These are phyloP conservation scores for Cephaloascus fragrans DNA, from an alignment of 805 yeast genomes.

Conservation along the genomic window DNA sequence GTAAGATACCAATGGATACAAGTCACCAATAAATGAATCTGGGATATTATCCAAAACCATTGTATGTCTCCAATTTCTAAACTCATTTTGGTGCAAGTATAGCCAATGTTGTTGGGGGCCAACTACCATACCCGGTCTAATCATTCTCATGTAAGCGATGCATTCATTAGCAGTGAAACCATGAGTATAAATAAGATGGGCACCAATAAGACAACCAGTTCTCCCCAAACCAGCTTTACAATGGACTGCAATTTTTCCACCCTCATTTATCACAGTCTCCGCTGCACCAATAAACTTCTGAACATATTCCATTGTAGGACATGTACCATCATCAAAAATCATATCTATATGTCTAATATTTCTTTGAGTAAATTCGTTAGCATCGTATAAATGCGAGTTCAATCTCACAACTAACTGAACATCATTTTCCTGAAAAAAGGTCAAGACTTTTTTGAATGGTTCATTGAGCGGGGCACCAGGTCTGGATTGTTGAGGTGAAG, in stretches of 20 bases:
- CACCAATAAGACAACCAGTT: conserved; percentile 97
- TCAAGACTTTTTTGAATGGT: conserved; percentile 74
- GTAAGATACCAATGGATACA: conserved; percentile 49
- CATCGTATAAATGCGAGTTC: conserved; percentile 86
- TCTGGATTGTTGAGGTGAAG: conserved; percentile 77
- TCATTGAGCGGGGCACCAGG: conserved; percentile 50
- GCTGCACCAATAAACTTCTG: conserved; percentile 92
- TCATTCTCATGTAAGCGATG: conserved; percentile 91
- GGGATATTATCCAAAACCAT: conserved; percentile 70
- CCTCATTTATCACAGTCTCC: conserved; percentile 73
- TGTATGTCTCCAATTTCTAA: conserved; percentile 92
- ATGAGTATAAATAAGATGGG: conserved; percentile 90
- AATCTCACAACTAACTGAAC: conserved; percentile 88
- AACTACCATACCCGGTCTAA: conserved; percentile 99
- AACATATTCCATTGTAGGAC: conserved; percentile 91
- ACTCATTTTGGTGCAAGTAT: conserved; percentile 90
- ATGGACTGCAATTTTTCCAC: conserved; percentile 97
- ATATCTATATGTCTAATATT: conserved; percentile 88
- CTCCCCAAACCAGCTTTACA: conserved; percentile 98
- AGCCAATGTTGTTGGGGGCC: conserved; percentile 99
- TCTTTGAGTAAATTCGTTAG: conserved; percentile 68
- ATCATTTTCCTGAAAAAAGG: conserved; percentile 59
- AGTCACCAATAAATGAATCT: conserved; percentile 57
- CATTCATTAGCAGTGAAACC: conserved; percentile 97
- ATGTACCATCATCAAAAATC: conserved; percentile 97